phyloP scores from a whole-genome alignment of 2,329 filamentous ascomycete species.

The Sporothrix schenckii region DNA sequence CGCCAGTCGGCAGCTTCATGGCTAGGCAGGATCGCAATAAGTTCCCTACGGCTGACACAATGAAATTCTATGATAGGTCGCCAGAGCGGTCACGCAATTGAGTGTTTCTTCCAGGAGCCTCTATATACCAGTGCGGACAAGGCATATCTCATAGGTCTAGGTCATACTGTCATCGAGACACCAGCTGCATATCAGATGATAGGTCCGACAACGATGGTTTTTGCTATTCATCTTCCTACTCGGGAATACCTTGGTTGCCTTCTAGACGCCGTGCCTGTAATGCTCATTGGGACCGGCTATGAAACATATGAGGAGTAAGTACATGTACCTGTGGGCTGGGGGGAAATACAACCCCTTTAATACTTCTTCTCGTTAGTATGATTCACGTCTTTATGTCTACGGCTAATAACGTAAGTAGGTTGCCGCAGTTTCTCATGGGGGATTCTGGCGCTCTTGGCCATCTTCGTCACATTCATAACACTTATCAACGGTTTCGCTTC shows the following conservation, averaged over 20 bases:
- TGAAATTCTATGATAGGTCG: slow-evolving; percentile 35
- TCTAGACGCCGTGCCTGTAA: slow-evolving; percentile 49
- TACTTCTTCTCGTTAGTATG: background rate
- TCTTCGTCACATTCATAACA: slow-evolving; percentile 29
- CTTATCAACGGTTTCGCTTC: slow-evolving; percentile 43
- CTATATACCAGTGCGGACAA: slow-evolving; percentile 54
- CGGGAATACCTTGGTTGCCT: slow-evolving; percentile 58
- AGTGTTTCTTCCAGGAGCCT: slow-evolving; percentile 59
- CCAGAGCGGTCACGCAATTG: slow-evolving; percentile 42
- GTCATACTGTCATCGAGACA: slow-evolving; percentile 55
- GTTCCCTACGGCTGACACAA: background rate
- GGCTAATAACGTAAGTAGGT: slow-evolving; percentile 3
- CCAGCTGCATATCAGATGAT: slow-evolving; percentile 59
- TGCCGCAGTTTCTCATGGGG: slow-evolving; percentile 16
- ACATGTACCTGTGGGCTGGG: background rate
- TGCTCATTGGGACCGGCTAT: slow-evolving; percentile 62
- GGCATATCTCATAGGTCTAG: slow-evolving; percentile 57
- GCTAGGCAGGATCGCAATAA: background rate
- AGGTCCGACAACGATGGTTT: slow-evolving; percentile 56
- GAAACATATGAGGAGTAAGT: slow-evolving; percentile 56
- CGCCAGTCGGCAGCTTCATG: background rate
- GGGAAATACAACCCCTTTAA: background rate
- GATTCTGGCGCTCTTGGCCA: background rate
- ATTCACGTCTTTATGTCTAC: background rate
- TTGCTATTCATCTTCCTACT: slow-evolving; percentile 63